These are phyloP conservation scores for Mucor lusitanicus DNA, from an alignment of 371 early-diverging fungal species.

Conservation along the genomic window DNA sequence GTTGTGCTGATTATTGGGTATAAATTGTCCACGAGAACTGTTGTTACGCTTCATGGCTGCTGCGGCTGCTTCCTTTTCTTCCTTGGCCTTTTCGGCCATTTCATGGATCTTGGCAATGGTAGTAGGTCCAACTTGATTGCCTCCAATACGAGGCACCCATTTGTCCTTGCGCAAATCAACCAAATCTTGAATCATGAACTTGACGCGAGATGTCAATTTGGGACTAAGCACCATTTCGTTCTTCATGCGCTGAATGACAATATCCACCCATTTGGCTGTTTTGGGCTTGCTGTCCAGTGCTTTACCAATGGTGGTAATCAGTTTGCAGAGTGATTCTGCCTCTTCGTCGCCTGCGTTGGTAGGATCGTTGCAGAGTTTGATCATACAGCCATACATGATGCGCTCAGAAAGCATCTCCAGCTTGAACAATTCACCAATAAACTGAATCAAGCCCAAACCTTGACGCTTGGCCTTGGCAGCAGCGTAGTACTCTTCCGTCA, in stretches of 20 bases:
- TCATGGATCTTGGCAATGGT: conserved; percentile 91
- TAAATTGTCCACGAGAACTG: conserved; percentile 59
- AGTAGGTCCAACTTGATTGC: conserved; percentile 72
- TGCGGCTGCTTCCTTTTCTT: conserved; percentile 58
- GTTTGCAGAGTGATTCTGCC: conserved; percentile 87
- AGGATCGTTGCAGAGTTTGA: conserved; percentile 70
- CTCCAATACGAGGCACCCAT: conserved; percentile 71
- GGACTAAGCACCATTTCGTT: conserved; percentile 63
- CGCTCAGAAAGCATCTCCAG: conserved; percentile 84
- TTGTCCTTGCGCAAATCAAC: conserved; percentile 83
- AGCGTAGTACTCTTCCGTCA: conserved; percentile 80
- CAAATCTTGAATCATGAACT: conserved; percentile 92
- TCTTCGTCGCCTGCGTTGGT: conserved; percentile 90
- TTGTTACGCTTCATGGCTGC: conserved; percentile 66
- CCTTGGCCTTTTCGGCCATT: conserved; percentile 66
- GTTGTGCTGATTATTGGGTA: conserved; percentile 30
- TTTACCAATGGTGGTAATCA: conserved; percentile 86
- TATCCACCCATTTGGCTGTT: conserved; percentile 62
- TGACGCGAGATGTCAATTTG: conserved; percentile 79
- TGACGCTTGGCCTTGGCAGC: conserved; percentile 92
- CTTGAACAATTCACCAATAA: conserved; percentile 96
- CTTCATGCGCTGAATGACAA: conserved; percentile 75
- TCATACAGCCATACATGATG: conserved; percentile 90
- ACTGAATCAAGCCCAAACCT: conserved; percentile 88
- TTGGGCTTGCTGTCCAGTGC: conserved; percentile 50